phyloP scores from a whole-genome alignment of 352 stramenopile genomes.

The Pythium folliculosum region DNA sequence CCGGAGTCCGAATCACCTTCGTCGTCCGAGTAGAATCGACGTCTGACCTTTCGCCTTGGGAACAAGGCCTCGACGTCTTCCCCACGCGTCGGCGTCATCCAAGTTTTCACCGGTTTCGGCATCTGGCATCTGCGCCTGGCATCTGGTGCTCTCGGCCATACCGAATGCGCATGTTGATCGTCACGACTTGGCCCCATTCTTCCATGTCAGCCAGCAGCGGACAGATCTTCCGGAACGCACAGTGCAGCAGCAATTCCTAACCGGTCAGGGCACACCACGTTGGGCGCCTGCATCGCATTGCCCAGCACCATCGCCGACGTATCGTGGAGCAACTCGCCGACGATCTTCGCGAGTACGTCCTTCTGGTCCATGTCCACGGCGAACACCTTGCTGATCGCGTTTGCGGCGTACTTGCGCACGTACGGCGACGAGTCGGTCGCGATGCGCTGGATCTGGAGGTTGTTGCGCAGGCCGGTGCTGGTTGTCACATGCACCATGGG shows the following conservation, averaged over 20 bases:
- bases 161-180: conserved; percentile 91
- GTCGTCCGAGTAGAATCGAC: conserved; percentile 97
- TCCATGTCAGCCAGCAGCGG: conserved; percentile 98
- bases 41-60: conserved; percentile 74
- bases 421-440: conserved; percentile 95
- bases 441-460: conserved; percentile 98
- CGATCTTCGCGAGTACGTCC: conserved; percentile 91
- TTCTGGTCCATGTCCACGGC: conserved; percentile 88
- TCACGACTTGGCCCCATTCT: conserved; percentile 98
- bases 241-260: conserved; percentile 96
- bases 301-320: conserved; percentile 97
- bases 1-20: conserved; percentile 89
- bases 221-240: conserved; percentile 96
- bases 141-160: conserved; percentile 97
- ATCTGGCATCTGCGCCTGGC: no score
- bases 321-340: conserved; percentile 94
- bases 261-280: conserved; percentile 95
- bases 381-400: conserved; percentile 95
- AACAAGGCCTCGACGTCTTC: conserved; percentile 61
- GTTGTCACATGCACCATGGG: conserved; percentile 96
- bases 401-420: conserved; percentile 97
- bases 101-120: conserved; percentile 56
- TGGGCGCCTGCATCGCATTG: conserved; percentile 93
- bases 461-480: conserved; percentile 97
- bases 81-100: conserved; percentile 21